Evolutionary conservation across 305 asterid species (phyloP).

Genomic region (Fraxinus nigra): DNA sequence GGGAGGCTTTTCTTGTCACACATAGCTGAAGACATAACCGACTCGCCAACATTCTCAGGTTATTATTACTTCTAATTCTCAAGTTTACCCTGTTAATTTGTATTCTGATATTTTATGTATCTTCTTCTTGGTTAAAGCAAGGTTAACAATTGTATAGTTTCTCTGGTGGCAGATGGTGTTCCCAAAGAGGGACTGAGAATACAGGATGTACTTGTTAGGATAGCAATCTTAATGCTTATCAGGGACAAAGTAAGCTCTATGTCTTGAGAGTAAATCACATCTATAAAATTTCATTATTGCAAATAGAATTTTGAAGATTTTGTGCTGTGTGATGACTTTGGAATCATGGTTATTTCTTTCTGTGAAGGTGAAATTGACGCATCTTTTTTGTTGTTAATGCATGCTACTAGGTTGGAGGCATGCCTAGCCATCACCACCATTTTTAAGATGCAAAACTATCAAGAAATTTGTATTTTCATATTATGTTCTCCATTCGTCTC

Average conservation of each 20-base stretch:
- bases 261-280: not conserved
- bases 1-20: slow-evolving; percentile 76
- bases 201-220: slow-evolving; percentile 89
- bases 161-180: slow-evolving; percentile 76
- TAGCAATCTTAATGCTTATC: slow-evolving; percentile 67
- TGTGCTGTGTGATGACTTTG: not conserved
- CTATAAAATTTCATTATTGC: not conserved
- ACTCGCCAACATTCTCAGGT: slow-evolving; percentile 84
- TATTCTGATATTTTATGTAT: not conserved
- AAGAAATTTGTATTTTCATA: not conserved
- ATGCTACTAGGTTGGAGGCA: slow-evolving; percentile 13
- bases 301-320: not conserved
- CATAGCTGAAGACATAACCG: slow-evolving; percentile 70
- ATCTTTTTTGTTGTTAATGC: slow-evolving; percentile 17
- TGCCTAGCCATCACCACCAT: not conserved
- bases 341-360: not conserved
- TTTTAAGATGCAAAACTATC: slow-evolving; percentile 9
- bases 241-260: slow-evolving; percentile 70
- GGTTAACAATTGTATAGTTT: slow-evolving; percentile 20
- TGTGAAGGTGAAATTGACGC: slow-evolving; percentile 19
- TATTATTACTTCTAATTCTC: slow-evolving; percentile 25
- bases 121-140: slow-evolving; percentile 21
- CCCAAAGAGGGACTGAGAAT: slow-evolving; percentile 96
- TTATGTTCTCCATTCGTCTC: not conserved
- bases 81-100: slow-evolving; percentile 16